Base-by-base conservation (phyloP, 2,329 filamentous ascomycete genomes). In the Talaromyces sp. region DNA sequence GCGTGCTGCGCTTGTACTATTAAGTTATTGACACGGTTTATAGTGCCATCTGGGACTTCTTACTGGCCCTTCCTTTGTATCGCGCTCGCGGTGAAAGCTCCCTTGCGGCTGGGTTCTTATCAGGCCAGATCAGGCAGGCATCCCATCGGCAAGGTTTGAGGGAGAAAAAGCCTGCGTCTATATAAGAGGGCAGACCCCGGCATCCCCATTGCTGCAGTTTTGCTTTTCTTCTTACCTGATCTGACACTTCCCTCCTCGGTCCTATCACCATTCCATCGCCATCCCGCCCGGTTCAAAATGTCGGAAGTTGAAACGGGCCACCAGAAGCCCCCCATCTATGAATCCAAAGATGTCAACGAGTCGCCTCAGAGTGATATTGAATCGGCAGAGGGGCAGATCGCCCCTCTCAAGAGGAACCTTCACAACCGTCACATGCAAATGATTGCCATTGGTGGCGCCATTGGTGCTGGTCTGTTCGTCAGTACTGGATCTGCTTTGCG, bases 391-490 rank as follows among this genome's bases (percentile, higher is more conserved):
- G 65, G 64, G 8, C 53, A 64, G 28, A 53, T 65, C 28, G 65
- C 61, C 53, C 53, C 64, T 36, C 59, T 73, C 36, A 70, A 70
- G 53, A 61, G 67, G 37, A 65, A 64, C 36, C 59, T 72, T 31
- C 63, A 68, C 36, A 62, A 64, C 25, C 68, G 71, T 28, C 71
- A 74, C 63, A 69, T 74, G 69, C 71, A 73, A 56, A 74, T 61
- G 39, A 61, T 57, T 13, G 37, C 53, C 21, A 31, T 33, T 21
- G 70, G 70, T 50, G 70, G 70, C 58, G 67, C 70, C 10, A 73
- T 75, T 60, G 73, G 73, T 56, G 72, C 75, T 57, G 75, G 75
- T 69, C 67, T 77, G 9, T 77, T 76, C 57, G 69, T 77, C 48
- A 68, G 71, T 45, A 73, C 73, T 28, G 75, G 73, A 17, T 55